These are phyloP conservation scores for Gastrolobium villosum DNA, from an alignment of 306 rosid genomes.

Conservation along the genomic window DNA sequence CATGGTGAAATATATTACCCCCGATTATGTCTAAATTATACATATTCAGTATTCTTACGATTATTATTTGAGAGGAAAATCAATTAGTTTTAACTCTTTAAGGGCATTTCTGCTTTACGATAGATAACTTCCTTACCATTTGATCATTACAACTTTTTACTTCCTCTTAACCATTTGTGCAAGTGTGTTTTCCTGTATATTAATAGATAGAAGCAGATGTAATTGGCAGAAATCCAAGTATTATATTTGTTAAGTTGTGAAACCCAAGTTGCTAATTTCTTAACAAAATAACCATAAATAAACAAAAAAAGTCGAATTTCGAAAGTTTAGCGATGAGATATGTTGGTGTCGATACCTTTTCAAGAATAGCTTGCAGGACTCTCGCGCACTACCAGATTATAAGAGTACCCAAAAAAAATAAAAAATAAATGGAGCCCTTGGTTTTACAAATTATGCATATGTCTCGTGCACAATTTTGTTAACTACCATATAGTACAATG, in stretches of 20 bases:
- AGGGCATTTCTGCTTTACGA: slow-evolving; percentile 25
- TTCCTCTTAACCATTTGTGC: background rate
- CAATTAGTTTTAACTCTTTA: background rate
- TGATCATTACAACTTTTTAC: slow-evolving; percentile 2
- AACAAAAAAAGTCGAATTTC: background rate
- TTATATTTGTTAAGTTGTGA: background rate
- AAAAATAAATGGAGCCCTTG: too few relatives aligned
- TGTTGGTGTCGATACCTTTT: background rate
- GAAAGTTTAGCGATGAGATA: background rate
- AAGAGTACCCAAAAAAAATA: too few relatives aligned
- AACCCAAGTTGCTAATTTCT: background rate
- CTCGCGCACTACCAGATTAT: too few relatives aligned
- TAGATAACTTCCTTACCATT: background rate
- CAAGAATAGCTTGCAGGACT: background rate
- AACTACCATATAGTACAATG: background rate
- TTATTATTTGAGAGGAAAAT: background rate
- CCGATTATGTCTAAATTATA: background rate
- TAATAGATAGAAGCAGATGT: background rate
- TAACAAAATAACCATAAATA: background rate
- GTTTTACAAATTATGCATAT: background rate
- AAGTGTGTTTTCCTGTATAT: background rate
- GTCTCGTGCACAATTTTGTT: background rate
- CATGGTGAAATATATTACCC: background rate
- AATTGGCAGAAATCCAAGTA: background rate
- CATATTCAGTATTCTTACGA: background rate